Base-by-base conservation (phyloP, 257 asterid species). In the Ophiorrhiza pumila region DNA sequence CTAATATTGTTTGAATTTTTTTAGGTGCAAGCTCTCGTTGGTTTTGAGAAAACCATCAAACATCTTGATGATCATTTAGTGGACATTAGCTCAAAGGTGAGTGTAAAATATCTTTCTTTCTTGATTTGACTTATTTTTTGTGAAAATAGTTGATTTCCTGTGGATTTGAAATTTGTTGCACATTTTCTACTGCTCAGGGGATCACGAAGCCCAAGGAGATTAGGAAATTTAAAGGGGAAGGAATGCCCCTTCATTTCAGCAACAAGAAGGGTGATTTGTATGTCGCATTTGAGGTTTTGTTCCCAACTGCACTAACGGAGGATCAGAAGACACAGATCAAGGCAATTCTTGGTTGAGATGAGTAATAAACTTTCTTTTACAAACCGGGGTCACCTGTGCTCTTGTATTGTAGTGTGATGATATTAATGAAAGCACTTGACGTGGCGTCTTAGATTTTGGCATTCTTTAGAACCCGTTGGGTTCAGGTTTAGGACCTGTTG, bases 21-120 rank as follows among this genome's bases (percentile, higher is more conserved):
- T 61, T 83, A 94, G 99, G 89, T 91, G 76, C 97, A 94, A 88
- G 97, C 99, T 82, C 97, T 94, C 61, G 97, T 88, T 71, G 99
- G 99, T 61, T 94, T 91, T 50, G 91, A 90, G 89, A 94, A 91
- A 84, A 90, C 88, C 63, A 79, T 91, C 47, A 91, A 86, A 73
- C 99, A 91, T 84, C 97, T 94, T 7, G 99, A 91, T 75, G 96
- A 88, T 41, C 99, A 82, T 82, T 77, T 82, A 65, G 97, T 94
- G 81, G 93, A 94, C 80, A 85, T 94, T 71, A 72, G 96, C 86
- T 79, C 90, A 78, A 87, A 91, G 93, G 99, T 94, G 63, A 83
- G 84, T 42, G 25, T 22, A 35, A 12, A 20, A 12, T 22, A 7
- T 43, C 4, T 41, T 22, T 12, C 14, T 34, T 22, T 12, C 14